Evolutionary conservation across 805 yeast genomes (phyloP).

Genomic region (Maudiozyma pseudohumilis): DNA sequence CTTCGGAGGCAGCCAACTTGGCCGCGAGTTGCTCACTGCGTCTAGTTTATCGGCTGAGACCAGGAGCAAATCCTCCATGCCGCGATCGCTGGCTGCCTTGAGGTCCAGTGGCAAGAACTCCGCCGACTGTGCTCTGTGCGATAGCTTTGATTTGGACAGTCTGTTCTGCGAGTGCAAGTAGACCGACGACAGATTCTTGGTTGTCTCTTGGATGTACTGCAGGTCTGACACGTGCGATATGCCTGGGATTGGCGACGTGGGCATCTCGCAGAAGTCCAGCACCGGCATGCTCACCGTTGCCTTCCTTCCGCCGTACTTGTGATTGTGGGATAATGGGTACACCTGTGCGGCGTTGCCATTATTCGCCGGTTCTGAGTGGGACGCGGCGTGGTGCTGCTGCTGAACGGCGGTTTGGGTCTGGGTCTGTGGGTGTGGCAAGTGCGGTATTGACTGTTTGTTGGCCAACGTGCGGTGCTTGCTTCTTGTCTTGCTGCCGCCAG

Average conservation of each 20-base stretch:
- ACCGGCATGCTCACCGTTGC: conserved; percentile 21
- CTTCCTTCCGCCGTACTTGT: background rate
- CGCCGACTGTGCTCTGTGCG: conserved; percentile 29
- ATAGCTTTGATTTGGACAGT: conserved; percentile 30
- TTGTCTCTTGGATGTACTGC: conserved; percentile 27
- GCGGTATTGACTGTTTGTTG: background rate
- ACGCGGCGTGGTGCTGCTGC: background rate
- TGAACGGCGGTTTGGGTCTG: background rate
- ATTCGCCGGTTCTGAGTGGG: background rate
- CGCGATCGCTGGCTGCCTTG: conserved; percentile 30
- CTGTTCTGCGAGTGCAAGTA: conserved; percentile 32
- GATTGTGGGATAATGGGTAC: background rate
- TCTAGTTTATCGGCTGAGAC: conserved; percentile 53
- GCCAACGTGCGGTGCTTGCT: background rate
- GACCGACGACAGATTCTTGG: conserved; percentile 34
- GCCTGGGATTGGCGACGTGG: conserved; percentile 46
- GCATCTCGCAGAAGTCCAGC: conserved; percentile 26
- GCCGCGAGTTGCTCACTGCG: conserved; percentile 50
- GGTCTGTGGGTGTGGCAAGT: background rate
- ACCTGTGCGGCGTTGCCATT: too few species aligned
- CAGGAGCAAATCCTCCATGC: conserved; percentile 49
- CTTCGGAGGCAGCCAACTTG: conserved; percentile 66
- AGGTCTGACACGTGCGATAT: conserved; percentile 22
- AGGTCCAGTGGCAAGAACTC: conserved; percentile 31
- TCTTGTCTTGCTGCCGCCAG: background rate